Percentiles rank a stretch among this genome's conserved stretches.
These are phyloP conservation scores for Leucocoprinus leucothites DNA, from an alignment of 768 basidiomycete species.

Conservation along the genomic window DNA sequence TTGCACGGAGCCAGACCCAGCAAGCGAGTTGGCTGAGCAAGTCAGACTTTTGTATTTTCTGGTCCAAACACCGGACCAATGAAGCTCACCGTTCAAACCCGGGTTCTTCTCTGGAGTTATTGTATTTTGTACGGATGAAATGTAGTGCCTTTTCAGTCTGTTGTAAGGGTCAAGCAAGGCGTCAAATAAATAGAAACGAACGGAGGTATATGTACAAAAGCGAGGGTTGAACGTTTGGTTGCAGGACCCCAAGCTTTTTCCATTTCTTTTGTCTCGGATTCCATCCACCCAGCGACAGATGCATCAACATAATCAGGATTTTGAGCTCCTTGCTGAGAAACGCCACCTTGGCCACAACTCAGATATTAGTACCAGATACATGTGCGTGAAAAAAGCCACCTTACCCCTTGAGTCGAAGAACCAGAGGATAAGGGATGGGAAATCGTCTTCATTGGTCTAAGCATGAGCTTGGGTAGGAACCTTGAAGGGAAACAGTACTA, in stretches of 20 bases:
- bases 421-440: conserved; percentile 62
- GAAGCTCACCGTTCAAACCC: conserved; percentile 39
- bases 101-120: conserved; percentile 35
- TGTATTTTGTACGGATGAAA: conserved; percentile 31
- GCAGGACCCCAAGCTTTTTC: conserved; percentile 55
- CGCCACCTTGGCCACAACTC: too few relatives aligned
- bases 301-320: conserved; percentile 70
- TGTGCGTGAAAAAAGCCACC: conserved; percentile 7
- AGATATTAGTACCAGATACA: neutral
- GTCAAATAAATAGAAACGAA: conserved; percentile 27
- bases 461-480: neutral
- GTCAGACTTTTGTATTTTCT: too few relatives aligned
- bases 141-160: conserved; percentile 27
- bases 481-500: conserved; percentile 22
- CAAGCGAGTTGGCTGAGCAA: conserved; percentile 46
- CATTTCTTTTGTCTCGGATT: conserved; percentile 50
- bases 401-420: conserved; percentile 76
- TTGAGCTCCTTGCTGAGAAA: conserved; percentile 35
- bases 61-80: too few relatives aligned
- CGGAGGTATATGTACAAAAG: conserved; percentile 78
- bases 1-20: conserved; percentile 56
- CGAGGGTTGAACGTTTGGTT: conserved; percentile 51
- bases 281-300: conserved; percentile 60
- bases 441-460: too few relatives aligned
- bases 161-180: neutral